These are phyloP conservation scores for Pseudopyricularia javanii DNA, from an alignment of 2,329 filamentous ascomycete genomes.

Conservation along the genomic window DNA sequence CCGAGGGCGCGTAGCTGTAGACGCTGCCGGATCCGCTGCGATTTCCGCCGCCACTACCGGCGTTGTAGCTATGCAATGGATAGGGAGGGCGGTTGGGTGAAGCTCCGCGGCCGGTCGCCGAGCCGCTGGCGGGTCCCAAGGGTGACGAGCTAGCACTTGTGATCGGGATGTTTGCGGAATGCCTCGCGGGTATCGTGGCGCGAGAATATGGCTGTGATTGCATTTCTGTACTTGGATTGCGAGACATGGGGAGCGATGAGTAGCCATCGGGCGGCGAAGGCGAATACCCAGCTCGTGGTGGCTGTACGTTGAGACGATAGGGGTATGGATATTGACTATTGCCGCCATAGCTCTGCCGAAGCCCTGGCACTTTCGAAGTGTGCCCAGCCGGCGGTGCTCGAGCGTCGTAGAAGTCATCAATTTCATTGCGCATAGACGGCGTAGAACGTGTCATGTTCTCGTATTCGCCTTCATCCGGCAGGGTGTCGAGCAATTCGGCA, in stretches of 20 bases:
- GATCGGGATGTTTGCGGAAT: background rate
- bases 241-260: constrained; percentile 36
- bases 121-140: background rate
- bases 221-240: constrained; percentile 28
- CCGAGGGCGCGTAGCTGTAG: constrained; percentile 22
- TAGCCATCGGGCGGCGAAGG: constrained; percentile 21
- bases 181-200: background rate
- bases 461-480: constrained; percentile 3
- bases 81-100: background rate
- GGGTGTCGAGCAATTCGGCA: constrained; percentile 6
- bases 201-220: constrained; percentile 1
- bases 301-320: constrained; percentile 10
- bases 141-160: background rate
- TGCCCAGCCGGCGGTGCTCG: background rate
- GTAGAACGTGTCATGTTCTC: background rate
- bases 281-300: constrained; percentile 10
- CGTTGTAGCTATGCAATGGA: constrained; percentile 3
- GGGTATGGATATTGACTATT: constrained; percentile 3
- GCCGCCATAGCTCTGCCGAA: background rate
- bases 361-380: background rate
- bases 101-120: background rate
- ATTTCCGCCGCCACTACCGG: constrained; percentile 3
- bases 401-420: background rate
- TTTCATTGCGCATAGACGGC: constrained; percentile 1
- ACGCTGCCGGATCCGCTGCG: constrained; percentile 10